Evolutionary conservation across 306 rosid genomes (phyloP).

Genomic region (Rosa rugosa): DNA sequence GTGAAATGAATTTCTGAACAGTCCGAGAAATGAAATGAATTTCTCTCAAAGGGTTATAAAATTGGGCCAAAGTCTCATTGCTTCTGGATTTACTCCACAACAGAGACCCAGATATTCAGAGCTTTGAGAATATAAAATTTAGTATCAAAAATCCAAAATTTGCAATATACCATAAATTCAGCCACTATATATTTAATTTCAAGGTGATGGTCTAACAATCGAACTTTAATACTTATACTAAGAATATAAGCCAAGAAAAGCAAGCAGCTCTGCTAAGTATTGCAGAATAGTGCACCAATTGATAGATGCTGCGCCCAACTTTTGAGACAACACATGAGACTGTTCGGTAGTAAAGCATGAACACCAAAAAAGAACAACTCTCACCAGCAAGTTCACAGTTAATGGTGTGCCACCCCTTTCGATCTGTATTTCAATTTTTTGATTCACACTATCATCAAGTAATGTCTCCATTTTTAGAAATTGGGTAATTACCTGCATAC

Average conservation of each 20-base stretch:
- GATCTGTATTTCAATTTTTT: slow-evolving; percentile 68
- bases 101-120: neutral
- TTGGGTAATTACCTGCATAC: slow-evolving; percentile 82
- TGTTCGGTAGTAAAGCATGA: neutral
- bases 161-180: neutral
- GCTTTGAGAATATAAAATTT: neutral
- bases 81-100: neutral
- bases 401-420: slow-evolving; percentile 79
- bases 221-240: neutral
- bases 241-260: neutral
- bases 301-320: neutral
- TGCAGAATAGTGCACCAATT: neutral
- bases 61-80: neutral
- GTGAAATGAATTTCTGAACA: neutral
- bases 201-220: neutral
- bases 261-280: neutral
- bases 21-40: neutral
- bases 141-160: neutral
- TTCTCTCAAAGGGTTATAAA: neutral
- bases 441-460: slow-evolving; percentile 83
- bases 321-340: neutral
- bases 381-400: slow-evolving; percentile 68
- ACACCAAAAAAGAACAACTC: slow-evolving; percentile 29
- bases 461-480: slow-evolving; percentile 87
- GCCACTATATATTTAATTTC: neutral